Evolutionary conservation across 164 flowering plant genomes (phyloP), one percentile per base, ranked within the genome.

Genomic region (Vitis cinerea): DNA sequence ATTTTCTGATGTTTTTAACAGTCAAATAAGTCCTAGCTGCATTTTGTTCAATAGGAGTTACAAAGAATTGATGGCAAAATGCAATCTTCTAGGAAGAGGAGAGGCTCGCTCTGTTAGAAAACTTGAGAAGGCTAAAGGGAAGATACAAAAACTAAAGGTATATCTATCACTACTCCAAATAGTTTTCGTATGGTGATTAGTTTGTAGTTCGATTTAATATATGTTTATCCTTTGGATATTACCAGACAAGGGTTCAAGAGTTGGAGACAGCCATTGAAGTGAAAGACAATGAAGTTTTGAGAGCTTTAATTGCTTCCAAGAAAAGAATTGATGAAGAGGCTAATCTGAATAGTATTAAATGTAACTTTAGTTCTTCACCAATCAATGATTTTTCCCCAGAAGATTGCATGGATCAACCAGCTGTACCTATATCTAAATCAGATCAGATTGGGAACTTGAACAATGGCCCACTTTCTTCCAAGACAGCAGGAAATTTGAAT

Each of bases 41-140:
- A 65, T 51, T 2, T 57, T 14, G 63, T 68, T 50, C 17, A 8
- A 54, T 59, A 93, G 99, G 92, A 88, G 85, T 74, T 96, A 96
- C 82, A 93, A 89, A 79, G 98, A 91, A 65, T 69, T 96, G 85
- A 86, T 91, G 90, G 80, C 87, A 51, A 95, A 96, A 78, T 96
- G 97, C 86, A 93, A 87, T 77, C 70, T 76, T 70, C 87, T 92
- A 27, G 98, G 95, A 77, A 88, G 97, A 83, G 95, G 90, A 61
- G 95, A 91, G 71, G 84, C 86, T 66, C 87, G 84, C 9, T 82
- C 79, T 57, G 76, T 65, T 50, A 75, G 71, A 66, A 89, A 88
- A 79, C 91, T 93, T 67, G 97, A 88, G 69, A 93, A 87, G 73
- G 88, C 98, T 44, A 81, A 85, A 65, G 85, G 79, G 63, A 93